phyloP scores from a whole-genome alignment of 148 eudicot species.

The Pouteria glomerata region DNA sequence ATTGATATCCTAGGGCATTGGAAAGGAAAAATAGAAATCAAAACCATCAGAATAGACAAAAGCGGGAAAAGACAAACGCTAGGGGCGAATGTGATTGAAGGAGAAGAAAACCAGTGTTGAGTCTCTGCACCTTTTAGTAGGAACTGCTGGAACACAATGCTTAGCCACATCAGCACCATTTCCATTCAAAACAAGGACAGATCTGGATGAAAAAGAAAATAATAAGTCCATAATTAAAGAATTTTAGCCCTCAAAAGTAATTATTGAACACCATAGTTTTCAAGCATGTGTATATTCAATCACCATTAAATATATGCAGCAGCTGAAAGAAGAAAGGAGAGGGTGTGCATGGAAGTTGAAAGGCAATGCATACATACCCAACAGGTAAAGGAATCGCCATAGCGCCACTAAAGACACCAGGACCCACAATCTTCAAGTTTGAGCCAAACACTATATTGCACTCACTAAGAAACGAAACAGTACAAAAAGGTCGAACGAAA shows the following conservation, averaged over 20 bases:
- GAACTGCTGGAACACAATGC: conserved; percentile 67
- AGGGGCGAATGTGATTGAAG: background rate
- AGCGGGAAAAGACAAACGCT: background rate
- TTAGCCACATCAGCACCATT: conserved; percentile 64
- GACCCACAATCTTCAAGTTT: conserved; percentile 57
- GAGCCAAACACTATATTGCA: conserved; percentile 83
- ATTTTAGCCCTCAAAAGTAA: background rate
- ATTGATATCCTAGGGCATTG: conserved; percentile 44
- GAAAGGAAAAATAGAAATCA: background rate
- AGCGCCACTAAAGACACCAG: conserved; percentile 75
- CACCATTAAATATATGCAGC: background rate
- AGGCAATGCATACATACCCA: conserved; percentile 45
- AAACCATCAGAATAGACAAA: conserved; percentile 2
- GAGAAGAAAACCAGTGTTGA: background rate
- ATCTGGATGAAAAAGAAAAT: conserved; percentile 26
- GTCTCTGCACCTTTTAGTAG: conserved; percentile 36
- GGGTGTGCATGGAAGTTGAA: background rate
- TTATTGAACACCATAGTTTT: background rate
- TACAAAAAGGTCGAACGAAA: conserved; percentile 90
- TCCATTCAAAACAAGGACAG: conserved; percentile 57
- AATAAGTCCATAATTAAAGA: background rate
- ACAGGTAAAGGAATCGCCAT: conserved; percentile 69
- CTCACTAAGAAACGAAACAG: conserved; percentile 90
- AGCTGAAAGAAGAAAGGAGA: background rate
- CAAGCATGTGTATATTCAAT: background rate